Conservation (phyloP, 176 grass and related monocot species). For the Puccinellia tenuiflora region DNA sequence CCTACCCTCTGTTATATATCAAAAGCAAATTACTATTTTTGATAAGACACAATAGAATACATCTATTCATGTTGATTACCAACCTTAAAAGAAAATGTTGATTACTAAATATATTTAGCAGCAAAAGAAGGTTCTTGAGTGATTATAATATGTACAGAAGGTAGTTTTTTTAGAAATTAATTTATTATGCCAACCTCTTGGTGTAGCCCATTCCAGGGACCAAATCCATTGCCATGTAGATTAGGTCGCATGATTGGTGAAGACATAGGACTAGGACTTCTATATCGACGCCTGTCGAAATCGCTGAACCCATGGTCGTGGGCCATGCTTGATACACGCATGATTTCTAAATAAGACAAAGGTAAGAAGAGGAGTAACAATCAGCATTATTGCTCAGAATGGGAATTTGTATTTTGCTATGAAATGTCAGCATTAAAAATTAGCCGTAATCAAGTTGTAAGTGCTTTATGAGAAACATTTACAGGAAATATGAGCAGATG, state of each 20-base stretch:
- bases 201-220: slow-evolving; percentile 55
- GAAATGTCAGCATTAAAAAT: background rate
- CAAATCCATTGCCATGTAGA: slow-evolving; percentile 48
- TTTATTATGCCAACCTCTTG: slow-evolving; percentile 64
- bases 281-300: slow-evolving; percentile 51
- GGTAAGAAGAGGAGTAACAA: background rate
- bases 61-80: background rate
- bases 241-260: slow-evolving; percentile 64
- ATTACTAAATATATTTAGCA: background rate
- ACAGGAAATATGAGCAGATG: too few species aligned
- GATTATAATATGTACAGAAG: background rate
- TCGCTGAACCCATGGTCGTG: slow-evolving; percentile 63
- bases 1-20: slow-evolving; percentile 52
- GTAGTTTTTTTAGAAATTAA: background rate
- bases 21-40: slow-evolving; percentile 15
- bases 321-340: slow-evolving; percentile 68
- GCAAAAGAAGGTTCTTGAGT: background rate
- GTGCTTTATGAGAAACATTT: background rate
- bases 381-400: background rate
- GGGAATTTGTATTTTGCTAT: background rate
- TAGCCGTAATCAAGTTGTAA: background rate
- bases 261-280: slow-evolving; percentile 84
- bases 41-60: background rate
- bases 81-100: background rate
- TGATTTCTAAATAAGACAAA: slow-evolving; percentile 51